Base-by-base conservation (phyloP, 495 filamentous ascomycete genomes). In the Pseudoneurospora amorphoporcata region DNA sequence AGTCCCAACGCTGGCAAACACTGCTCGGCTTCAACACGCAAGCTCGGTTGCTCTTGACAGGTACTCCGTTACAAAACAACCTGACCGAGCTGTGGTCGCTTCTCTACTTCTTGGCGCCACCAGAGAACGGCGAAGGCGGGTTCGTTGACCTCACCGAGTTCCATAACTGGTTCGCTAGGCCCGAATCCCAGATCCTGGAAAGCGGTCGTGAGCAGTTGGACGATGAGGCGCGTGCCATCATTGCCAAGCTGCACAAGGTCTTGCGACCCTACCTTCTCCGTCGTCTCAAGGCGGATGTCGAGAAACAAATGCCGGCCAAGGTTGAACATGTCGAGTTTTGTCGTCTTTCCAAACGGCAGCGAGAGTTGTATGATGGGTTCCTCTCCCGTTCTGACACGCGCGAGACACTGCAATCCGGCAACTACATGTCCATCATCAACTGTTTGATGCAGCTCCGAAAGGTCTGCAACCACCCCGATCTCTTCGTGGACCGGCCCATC, bases 301-400 rank as follows among this genome's bases (percentile, higher is more conserved):
- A 99, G 84, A 98, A 99, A 82, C 95, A 98, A 77, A 97, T 99
- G 94, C 96, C 96, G 0, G 94, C 88, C 39, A 99, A 99, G 78
- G 97, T 96, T 76, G 96, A 99, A 78, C 94, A 97, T 79, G 93
- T 99, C 39, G 91, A 98, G 69, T 95, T 94, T 76, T 99, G 96
- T 80, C 89, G 94, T 43, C 86, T 99, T 2, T 97, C 94, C 14
- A 97, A 97, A 79, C 89, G 96, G 32, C 96, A 99, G 77, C 88
- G 96, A 43, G 95, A 95, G 80, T 82, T 99, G 19, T 99, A 99
- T 79, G 95, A 99, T 81, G 94, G 94, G 5, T 99, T 98, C 80
- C 91, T 99, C 85, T 93, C 93, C n/a, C 90, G 94, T 74, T 90
- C 94, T 3, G 91, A 97, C 73, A 98, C 96, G 0, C 89, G 92